Percentiles rank a stretch among this genome's conserved stretches.
Conservation (phyloP, 208 protist species). For the Crithidia fasciculata region DNA sequence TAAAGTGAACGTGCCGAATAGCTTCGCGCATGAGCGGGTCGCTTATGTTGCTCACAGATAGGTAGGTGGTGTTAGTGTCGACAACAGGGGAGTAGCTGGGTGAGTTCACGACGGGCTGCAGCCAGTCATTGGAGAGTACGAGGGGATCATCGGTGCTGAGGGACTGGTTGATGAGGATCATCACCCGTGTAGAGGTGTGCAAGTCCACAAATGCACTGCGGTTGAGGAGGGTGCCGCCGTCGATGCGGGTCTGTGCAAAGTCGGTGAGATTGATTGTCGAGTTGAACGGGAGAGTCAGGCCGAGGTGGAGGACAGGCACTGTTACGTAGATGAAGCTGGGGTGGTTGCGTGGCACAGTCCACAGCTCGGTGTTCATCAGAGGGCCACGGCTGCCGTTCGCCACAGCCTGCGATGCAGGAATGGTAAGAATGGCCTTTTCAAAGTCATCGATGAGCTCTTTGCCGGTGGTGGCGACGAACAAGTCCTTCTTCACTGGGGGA, state of each 20-base stretch:
- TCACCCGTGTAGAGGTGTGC: not conserved
- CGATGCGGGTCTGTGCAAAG: not conserved
- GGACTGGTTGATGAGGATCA: conserved; percentile 8
- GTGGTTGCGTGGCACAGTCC: not conserved
- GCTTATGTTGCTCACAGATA: conserved; percentile 23
- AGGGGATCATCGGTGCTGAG: not conserved
- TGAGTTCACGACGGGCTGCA: not conserved
- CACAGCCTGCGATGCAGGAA: not conserved
- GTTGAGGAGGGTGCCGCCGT: not conserved
- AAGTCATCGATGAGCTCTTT: not conserved
- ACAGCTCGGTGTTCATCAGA: not conserved
- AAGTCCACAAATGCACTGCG: not conserved
- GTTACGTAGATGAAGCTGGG: not conserved
- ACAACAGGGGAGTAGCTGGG: not conserved
- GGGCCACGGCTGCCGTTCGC: not conserved
- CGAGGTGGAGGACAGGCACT: not conserved
- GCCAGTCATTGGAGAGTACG: conserved; percentile 25
- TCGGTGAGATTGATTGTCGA: not conserved
- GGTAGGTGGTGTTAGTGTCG: conserved; percentile 1
- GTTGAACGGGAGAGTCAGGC: no score
- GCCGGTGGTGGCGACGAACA: no score
- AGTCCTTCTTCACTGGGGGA: not conserved
- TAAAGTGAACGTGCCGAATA: conserved; percentile 34
- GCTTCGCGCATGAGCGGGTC: conserved; percentile 43
- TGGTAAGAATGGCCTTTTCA: not conserved